A percentile compares a stretch with the other conserved stretches of the same genome.
These are phyloP conservation scores for Theileria orientalis DNA, from an alignment of 169 alveolate species.

Conservation along the genomic window DNA sequence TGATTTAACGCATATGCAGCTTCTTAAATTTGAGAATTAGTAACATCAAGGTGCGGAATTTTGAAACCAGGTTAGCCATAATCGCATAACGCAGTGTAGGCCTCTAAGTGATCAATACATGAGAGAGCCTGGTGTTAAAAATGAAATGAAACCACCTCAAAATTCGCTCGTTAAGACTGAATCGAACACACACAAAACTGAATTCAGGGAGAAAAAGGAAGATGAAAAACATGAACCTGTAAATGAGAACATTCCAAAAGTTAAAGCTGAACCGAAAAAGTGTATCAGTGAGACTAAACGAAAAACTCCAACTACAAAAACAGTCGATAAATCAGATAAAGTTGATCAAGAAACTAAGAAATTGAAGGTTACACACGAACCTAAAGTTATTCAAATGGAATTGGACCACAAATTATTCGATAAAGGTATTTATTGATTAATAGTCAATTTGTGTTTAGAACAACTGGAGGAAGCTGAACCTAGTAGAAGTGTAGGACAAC, in stretches of 20 bases:
- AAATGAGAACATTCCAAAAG: neutral
- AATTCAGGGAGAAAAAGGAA: neutral
- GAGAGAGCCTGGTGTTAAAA: neutral
- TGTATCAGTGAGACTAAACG: neutral
- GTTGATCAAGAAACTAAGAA: neutral
- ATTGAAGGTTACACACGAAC: neutral
- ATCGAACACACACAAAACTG: neutral
- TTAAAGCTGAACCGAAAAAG: neutral
- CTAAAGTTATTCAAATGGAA: too few species aligned
- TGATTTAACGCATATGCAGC: neutral
- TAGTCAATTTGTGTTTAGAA: neutral
- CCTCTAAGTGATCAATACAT: neutral
- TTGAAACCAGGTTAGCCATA: neutral
- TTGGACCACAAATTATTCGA: neutral
- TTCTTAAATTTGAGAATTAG: slow-evolving; percentile 3
- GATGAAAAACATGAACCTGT: neutral
- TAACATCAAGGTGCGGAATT: slow-evolving; percentile 17
- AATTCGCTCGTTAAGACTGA: neutral
- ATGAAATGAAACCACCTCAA: neutral
- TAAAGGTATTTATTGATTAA: slow-evolving; percentile 10
- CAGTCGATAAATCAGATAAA: neutral
- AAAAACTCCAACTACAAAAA: too few species aligned
- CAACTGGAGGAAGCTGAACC: neutral
- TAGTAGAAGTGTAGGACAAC: neutral
- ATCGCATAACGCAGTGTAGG: neutral